phyloP scores from a whole-genome alignment of 345 rosid genomes.

The Populus pruinosa region DNA sequence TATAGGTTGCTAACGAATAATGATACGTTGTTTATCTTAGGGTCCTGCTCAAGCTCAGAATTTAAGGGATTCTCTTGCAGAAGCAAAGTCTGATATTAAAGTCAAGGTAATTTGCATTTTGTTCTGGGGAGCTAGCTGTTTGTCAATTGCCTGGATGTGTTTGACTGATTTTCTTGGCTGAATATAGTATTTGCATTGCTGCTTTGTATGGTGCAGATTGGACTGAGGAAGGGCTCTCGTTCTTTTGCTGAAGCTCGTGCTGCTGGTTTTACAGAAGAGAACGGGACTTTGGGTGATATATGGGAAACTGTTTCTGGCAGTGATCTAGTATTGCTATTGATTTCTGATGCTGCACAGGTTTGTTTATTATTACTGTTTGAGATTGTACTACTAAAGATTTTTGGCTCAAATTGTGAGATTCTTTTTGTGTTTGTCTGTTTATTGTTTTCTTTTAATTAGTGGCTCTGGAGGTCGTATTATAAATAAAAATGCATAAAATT shows the following conservation, averaged over 20 bases:
- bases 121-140: not conserved
- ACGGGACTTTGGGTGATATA: conserved; percentile 84
- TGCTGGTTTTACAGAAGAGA: conserved; percentile 82
- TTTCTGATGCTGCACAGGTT: conserved; percentile 97
- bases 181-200: not conserved
- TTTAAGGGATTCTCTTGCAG: conserved; percentile 85
- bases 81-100: conserved; percentile 69
- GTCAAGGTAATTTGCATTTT: conserved; percentile 57
- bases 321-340: conserved; percentile 81
- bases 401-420: not conserved
- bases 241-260: conserved; percentile 91
- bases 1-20: not conserved
- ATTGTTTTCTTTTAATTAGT: not conserved
- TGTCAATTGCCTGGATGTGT: not conserved
- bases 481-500: not conserved
- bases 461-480: not conserved
- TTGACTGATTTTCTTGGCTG: not conserved
- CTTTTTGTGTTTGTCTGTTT: not conserved
- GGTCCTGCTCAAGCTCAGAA: conserved; percentile 99
- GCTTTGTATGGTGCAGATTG: conserved; percentile 43
- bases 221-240: conserved; percentile 85
- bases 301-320: conserved; percentile 86
- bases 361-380: not conserved
- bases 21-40: conserved; percentile 3
- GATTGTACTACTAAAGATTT: not conserved